phyloP scores from a whole-genome alignment of 2,329 filamentous ascomycete species.

The Cordyceps farinosa region DNA sequence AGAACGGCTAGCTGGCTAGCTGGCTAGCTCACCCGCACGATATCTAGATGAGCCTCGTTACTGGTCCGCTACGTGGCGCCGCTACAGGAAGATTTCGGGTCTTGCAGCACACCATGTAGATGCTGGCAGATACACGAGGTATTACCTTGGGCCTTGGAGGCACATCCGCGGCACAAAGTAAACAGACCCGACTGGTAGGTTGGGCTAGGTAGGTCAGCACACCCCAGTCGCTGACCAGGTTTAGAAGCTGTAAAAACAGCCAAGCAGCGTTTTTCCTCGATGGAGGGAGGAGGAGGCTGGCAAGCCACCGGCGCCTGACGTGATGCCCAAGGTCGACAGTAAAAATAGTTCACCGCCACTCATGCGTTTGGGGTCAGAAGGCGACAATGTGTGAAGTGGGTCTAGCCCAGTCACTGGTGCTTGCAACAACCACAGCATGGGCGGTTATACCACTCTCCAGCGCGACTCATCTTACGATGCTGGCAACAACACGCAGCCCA shows the following conservation, averaged over 20 bases:
- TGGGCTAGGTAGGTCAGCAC: background rate
- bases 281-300: background rate
- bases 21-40: background rate
- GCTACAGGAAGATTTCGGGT: background rate
- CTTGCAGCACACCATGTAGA: background rate
- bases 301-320: constrained; percentile 10
- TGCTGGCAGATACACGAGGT: background rate
- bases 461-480: too few species aligned
- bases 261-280: background rate
- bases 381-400: too few species aligned
- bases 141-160: background rate
- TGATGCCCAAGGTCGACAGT: background rate
- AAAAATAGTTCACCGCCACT: background rate
- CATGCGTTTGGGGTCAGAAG: background rate
- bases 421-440: too few species aligned
- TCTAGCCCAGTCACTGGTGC: too few species aligned
- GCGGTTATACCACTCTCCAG: too few species aligned
- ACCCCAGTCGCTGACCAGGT: background rate
- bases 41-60: background rate
- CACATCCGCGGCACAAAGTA: background rate
- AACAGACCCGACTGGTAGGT: background rate
- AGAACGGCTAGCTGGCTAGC: background rate
- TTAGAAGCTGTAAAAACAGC: background rate
- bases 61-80: background rate
- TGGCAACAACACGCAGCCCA: too few species aligned